Evolutionary conservation across 306 rosid genomes (phyloP), one percentile per base, ranked within the genome.

Genomic region (Styphnolobium japonicum): DNA sequence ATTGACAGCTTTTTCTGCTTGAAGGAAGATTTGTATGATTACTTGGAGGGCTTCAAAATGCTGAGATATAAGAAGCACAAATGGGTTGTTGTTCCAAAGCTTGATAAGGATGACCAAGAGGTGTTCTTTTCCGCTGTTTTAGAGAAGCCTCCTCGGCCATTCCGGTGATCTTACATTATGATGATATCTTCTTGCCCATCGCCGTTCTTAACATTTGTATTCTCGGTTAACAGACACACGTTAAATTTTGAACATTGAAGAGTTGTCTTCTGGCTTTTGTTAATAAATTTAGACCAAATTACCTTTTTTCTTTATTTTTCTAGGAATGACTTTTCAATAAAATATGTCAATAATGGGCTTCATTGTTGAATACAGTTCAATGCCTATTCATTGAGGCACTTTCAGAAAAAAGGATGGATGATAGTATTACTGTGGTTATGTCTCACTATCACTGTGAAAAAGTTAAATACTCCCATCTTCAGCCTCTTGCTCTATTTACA

Each of bases 121-220:
- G 79, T 89, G 42, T 90, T 92, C 97, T 90, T 90, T 43, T 92
- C 94, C 63, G 97, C 95, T 64, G 83, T 90, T 37, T 61, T 92
- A 74, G 93, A 92, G 82, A 92, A 92, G 76, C 95, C 89, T 10
- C 77, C 87, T 6, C 85, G 97, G 72, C 97, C 92, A 10, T 92
- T 92, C 78, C 62, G 92, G 73, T 85, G 66, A 86, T 65, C 55
- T 33, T 29, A 27, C 9, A 10, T 46, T 10, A 16, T 48, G 22
- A n/a, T 77, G 31, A n/a, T 40, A 2, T 37, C 21, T 53, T 53
- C 45, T 37, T 51, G 40, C 14, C 42, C 52, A 40, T 39, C 1
- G 37, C 11, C 1, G 65, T 37, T 77, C 46, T 1, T 21, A 37
- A 27, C 79, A 72, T 61, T 80, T 46, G 62, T 25, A 46, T 45